These are phyloP conservation scores for Nosema muscidifuracis DNA, from an alignment of 371 early-diverging fungal genomes.

Conservation along the genomic window DNA sequence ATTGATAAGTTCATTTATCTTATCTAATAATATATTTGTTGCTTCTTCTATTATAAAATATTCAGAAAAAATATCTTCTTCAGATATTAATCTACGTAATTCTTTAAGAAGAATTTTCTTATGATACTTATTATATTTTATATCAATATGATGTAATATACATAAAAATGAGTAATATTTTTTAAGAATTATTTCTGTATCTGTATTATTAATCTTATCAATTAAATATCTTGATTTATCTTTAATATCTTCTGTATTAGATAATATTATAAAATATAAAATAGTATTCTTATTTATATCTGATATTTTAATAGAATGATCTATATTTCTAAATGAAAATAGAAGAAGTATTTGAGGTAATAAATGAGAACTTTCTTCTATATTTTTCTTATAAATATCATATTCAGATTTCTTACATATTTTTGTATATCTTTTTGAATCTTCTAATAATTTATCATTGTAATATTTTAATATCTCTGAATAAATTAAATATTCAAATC, in stretches of 20 bases:
- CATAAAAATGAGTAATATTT: neutral
- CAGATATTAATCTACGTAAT: neutral
- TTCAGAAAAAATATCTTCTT: no score
- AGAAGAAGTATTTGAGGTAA: neutral
- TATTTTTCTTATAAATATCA: neutral
- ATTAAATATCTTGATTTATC: neutral
- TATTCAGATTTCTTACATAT: no score
- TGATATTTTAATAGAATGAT: neutral
- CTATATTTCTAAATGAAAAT: neutral
- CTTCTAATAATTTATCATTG: neutral
- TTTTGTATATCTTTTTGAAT: no score
- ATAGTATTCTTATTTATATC: neutral
- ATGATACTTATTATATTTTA: conserved; percentile 4
- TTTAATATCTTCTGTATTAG: neutral
- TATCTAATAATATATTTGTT: neutral
- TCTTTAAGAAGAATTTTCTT: neutral
- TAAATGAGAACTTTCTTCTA: neutral
- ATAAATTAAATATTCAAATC: neutral
- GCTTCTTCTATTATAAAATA: conserved; percentile 1
- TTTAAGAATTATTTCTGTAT: neutral
- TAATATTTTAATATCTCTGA: neutral
- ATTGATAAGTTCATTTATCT: conserved; percentile 4
- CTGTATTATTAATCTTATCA: neutral
- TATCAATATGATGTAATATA: neutral
- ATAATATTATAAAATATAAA: neutral